These are phyloP conservation scores for Venturia carpophila DNA, from an alignment of 2,329 filamentous ascomycete species.

Conservation along the genomic window DNA sequence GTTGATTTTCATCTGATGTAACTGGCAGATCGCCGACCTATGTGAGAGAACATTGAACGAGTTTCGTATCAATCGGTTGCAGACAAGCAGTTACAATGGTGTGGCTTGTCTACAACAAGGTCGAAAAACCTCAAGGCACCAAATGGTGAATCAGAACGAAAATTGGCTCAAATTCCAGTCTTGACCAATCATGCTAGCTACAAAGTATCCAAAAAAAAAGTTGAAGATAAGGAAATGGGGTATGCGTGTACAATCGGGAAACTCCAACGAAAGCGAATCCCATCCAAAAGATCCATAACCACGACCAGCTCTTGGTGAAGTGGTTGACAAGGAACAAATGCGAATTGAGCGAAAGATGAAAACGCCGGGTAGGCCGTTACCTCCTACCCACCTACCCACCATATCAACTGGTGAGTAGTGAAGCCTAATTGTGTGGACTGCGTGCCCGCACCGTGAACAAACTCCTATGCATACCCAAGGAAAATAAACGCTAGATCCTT, in stretches of 20 bases:
- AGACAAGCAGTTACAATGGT: no score
- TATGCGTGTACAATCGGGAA: not conserved
- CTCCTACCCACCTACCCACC: not conserved
- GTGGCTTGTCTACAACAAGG: no score
- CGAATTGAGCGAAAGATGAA: not conserved
- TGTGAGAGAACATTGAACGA: no score
- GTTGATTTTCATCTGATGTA: no score
- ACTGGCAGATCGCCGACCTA: no score
- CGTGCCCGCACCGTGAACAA: no score
- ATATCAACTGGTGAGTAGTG: not conserved
- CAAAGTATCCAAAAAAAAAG: not conserved
- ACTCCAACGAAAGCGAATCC: not conserved
- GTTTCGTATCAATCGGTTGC: no score
- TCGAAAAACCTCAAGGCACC: no score
- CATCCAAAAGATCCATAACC: not conserved
- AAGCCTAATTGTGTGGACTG: not conserved
- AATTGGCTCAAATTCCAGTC: no score
- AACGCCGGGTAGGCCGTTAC: not conserved
- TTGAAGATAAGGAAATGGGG: not conserved
- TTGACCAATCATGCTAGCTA: not conserved
- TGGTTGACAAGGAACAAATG: not conserved
- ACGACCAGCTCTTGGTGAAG: constrained; percentile 12
- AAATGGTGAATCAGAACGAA: no score
- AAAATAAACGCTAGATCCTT: not conserved
- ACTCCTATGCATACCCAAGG: not conserved